Evolutionary conservation across 495 filamentous ascomycete species (phyloP), one percentile per base, ranked within the genome.

Genomic region (Aspergillus olivimuriae): DNA sequence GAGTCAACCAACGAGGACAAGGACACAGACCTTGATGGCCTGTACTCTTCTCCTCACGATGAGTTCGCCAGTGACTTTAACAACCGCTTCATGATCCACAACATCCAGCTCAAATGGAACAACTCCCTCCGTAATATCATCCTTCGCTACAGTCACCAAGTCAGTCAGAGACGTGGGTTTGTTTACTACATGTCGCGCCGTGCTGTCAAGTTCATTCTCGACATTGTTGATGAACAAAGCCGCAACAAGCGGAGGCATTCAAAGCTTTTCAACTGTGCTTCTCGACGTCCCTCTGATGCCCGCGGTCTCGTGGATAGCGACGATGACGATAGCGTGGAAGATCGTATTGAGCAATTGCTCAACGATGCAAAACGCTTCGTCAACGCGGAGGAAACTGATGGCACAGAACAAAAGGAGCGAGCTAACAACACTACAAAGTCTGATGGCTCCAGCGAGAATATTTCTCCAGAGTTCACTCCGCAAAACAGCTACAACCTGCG

Each of bases 31-130:
- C 33, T 69, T 16, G 67, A 69, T 21, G 63, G 61, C 4, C 52
- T 71, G 1, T 72, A 69, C 43, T 57, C 66, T 0, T 62, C 62
- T 9, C 59, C 64, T 9, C 53, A 61, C 6, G 75, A 80, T 15
- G 86, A 91, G 41, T 84, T 86, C 53, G 77, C 79, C 4, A 94
- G 82, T 60, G 89, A 96, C 62, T 98, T 96, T 76, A 94, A 94
- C 63, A 98, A 98, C 55, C 84, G 94, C 15, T 98, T 98, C 67
- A 89, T 97, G 51, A 83, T 97, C 18, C 92, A 98, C 70, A 98
- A 97, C 57, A 78, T 89, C 53, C 92, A 98, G 54, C 69, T 97
- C 22, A 98, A 98, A 61, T 98, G 92, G 92, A 97, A 94, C 64
- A 97, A 98, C 57, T 81, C 89, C 2, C 70, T 97, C 16, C 79